These are phyloP conservation scores for Solanum paucissectum DNA, from an alignment of 257 asterid species.

Conservation along the genomic window DNA sequence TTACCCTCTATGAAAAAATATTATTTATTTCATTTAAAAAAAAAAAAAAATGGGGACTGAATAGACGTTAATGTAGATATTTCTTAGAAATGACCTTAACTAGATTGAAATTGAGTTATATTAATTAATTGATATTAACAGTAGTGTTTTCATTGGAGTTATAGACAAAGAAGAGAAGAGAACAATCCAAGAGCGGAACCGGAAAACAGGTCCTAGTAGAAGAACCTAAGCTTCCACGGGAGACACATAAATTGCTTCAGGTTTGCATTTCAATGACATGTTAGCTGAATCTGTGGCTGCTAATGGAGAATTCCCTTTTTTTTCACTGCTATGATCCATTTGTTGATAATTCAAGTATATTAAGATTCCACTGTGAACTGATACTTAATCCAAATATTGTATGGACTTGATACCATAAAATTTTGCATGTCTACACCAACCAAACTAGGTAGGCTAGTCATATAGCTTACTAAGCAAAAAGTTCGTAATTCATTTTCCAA, in stretches of 20 bases:
- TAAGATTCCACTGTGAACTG: background rate
- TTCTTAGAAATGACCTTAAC: background rate
- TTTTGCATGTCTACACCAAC: background rate
- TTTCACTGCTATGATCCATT: background rate
- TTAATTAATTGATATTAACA: background rate
- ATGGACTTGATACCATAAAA: background rate
- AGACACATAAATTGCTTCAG: constrained; percentile 96
- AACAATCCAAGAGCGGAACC: constrained; percentile 21
- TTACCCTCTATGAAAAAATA: background rate
- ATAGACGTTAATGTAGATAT: background rate
- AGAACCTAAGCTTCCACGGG: constrained; percentile 60
- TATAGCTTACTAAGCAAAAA: background rate
- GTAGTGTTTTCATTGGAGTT: background rate
- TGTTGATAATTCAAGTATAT: background rate
- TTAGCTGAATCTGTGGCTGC: background rate
- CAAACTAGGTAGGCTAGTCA: background rate
- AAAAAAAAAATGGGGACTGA: background rate
- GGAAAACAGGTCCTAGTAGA: constrained; percentile 18
- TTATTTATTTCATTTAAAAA: background rate
- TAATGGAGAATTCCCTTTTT: background rate
- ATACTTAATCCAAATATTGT: background rate
- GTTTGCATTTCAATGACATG: constrained; percentile 16
- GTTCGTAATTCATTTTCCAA: background rate
- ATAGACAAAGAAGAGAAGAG: constrained; percentile 53
- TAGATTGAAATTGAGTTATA: background rate